A percentile compares a stretch with the other conserved stretches of the same genome.
Evolutionary conservation across 192 early-diverging fungal species (phyloP).

Genomic region (Lobosporangium transversale): DNA sequence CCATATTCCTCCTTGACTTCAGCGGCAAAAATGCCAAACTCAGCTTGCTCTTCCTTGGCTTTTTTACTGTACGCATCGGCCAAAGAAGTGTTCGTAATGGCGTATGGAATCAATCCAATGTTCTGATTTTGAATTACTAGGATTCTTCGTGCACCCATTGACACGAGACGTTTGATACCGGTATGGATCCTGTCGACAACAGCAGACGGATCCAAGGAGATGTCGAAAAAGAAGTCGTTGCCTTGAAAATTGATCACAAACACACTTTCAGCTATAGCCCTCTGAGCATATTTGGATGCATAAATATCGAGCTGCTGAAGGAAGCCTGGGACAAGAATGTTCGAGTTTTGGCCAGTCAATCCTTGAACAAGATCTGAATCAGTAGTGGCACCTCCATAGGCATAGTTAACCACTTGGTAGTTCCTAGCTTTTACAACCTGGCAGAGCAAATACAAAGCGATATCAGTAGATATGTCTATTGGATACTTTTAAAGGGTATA

Average conservation of each 20-base stretch:
- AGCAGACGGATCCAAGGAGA: neutral
- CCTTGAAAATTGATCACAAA: slow-evolving; percentile 40
- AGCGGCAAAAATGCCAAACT: no score
- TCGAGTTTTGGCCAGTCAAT: slow-evolving; percentile 14
- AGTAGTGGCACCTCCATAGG: slow-evolving; percentile 61
- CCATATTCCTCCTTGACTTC: neutral
- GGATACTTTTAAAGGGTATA: no score
- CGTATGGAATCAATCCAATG: slow-evolving; percentile 14
- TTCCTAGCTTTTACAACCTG: slow-evolving; percentile 18
- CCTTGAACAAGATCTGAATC: slow-evolving; percentile 44
- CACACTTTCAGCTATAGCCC: neutral
- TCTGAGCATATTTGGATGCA: neutral
- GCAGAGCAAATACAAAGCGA: neutral
- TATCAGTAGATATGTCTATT: neutral
- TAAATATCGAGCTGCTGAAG: slow-evolving; percentile 31
- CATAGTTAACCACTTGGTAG: slow-evolving; percentile 53
- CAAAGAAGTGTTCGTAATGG: slow-evolving; percentile 30
- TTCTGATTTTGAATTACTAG: slow-evolving; percentile 40
- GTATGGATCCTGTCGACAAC: slow-evolving; percentile 21
- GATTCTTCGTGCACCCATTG: slow-evolving; percentile 18
- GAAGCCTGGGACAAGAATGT: slow-evolving; percentile 48
- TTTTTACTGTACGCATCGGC: no score
- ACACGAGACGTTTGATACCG: slow-evolving; percentile 25
- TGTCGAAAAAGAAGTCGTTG: slow-evolving; percentile 39
- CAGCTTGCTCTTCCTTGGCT: no score